These are phyloP conservation scores for Aquilaria sinensis DNA, from an alignment of 345 rosid species.

Conservation along the genomic window DNA sequence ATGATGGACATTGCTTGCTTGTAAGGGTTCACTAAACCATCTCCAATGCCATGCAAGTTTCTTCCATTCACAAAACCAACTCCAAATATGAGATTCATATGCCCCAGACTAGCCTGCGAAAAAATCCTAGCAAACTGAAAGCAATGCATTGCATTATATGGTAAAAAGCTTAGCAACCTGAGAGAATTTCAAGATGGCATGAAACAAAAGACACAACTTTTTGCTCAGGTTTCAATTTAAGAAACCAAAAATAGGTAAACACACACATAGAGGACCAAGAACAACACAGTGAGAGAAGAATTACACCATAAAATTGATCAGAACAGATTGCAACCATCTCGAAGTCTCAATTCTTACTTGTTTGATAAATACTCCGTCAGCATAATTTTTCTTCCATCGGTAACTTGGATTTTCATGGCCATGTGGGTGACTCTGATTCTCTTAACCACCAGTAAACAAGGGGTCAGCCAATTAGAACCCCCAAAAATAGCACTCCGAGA, in stretches of 20 bases:
- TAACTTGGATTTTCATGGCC: constrained; percentile 27
- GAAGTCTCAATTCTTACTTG: constrained; percentile 67
- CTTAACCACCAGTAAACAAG: background rate
- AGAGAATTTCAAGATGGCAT: background rate
- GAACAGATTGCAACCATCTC: constrained; percentile 46
- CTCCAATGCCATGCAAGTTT: constrained; percentile 75
- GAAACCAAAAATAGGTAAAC: constrained; percentile 27
- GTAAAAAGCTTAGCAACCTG: background rate
- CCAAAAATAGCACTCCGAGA: no score
- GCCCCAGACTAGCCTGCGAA: constrained; percentile 77
- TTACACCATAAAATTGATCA: no score
- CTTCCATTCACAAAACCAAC: constrained; percentile 72
- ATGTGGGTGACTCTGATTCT: background rate
- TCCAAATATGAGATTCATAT: constrained; percentile 96
- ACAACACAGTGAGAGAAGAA: no score
- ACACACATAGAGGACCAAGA: no score
- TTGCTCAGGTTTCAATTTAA: no score
- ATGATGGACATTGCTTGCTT: constrained; percentile 90
- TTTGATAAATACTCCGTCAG: constrained; percentile 29
- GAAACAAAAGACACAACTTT: background rate
- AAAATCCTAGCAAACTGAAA: constrained; percentile 83
- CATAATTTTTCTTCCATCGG: constrained; percentile 27
- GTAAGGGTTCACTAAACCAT: constrained; percentile 58
- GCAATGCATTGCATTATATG: background rate
- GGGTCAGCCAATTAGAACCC: background rate